Evolutionary conservation across 2,329 filamentous ascomycete species (phyloP).

Genomic region (Sporothrix pseudoabietina): DNA sequence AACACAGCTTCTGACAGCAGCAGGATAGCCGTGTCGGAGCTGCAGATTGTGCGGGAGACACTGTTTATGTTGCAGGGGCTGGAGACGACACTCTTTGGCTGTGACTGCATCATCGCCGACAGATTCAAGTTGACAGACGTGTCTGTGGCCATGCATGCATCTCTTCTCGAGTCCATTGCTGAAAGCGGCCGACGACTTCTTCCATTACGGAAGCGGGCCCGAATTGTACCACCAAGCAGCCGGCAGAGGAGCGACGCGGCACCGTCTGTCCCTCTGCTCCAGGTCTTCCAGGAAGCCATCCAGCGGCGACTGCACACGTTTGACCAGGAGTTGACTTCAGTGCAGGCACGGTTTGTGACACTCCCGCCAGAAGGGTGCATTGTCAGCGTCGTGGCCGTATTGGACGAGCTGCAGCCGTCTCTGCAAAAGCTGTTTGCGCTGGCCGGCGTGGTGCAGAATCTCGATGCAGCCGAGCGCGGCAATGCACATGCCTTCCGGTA

Average conservation of each 20-base stretch:
- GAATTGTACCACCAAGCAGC: slow-evolving; percentile 32
- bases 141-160: slow-evolving; percentile 54
- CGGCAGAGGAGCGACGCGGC: slow-evolving; percentile 42
- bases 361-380: slow-evolving; percentile 50
- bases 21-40: slow-evolving; percentile 61
- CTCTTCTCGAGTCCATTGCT: slow-evolving; percentile 51
- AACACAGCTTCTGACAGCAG: not conserved
- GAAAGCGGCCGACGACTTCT: slow-evolving; percentile 51
- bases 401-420: slow-evolving; percentile 57
- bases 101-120: slow-evolving; percentile 45
- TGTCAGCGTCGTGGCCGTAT: slow-evolving; percentile 67
- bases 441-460: slow-evolving; percentile 61
- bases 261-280: slow-evolving; percentile 57
- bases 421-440: slow-evolving; percentile 62
- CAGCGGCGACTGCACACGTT: slow-evolving; percentile 59
- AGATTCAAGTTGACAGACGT: slow-evolving; percentile 53
- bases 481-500: slow-evolving; percentile 65
- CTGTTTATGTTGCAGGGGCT: slow-evolving; percentile 85
- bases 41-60: slow-evolving; percentile 73
- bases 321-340: slow-evolving; percentile 57
- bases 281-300: slow-evolving; percentile 70
- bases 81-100: slow-evolving; percentile 69
- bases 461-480: slow-evolving; percentile 51
- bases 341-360: slow-evolving; percentile 62
- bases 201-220: slow-evolving; percentile 50